phyloP scores from a whole-genome alignment of 495 filamentous ascomycete species.

The Darksidea phi region DNA sequence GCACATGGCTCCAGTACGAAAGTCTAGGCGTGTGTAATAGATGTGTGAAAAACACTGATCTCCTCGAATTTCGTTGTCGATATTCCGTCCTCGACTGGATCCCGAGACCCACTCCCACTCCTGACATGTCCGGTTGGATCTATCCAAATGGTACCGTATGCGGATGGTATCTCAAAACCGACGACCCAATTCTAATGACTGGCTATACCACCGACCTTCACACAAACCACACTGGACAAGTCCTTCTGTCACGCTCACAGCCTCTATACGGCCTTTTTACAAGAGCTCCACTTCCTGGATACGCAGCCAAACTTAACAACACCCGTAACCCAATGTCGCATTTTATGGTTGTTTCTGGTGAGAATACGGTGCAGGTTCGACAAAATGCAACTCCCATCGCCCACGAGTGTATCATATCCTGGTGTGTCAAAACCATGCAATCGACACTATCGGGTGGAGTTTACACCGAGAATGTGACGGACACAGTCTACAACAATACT shows the following conservation, averaged over 20 bases:
- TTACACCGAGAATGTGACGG: slow-evolving; percentile 16
- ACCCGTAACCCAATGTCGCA: slow-evolving; percentile 17
- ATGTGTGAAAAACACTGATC: slow-evolving; percentile 5
- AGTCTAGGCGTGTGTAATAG: slow-evolving; percentile 20
- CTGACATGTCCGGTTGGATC: neutral
- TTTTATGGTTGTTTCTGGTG: slow-evolving; percentile 5
- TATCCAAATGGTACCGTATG: slow-evolving; percentile 24
- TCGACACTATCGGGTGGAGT: slow-evolving; percentile 6
- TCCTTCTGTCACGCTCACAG: slow-evolving; percentile 4
- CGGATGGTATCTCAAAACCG: slow-evolving; percentile 19
- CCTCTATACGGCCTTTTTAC: slow-evolving; percentile 18
- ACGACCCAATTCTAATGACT: slow-evolving; percentile 18
- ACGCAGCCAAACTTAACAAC: slow-evolving; percentile 7
- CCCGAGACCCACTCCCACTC: neutral
- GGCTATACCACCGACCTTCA: slow-evolving; percentile 14
- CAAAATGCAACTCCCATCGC: slow-evolving; percentile 16
- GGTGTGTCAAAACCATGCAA: slow-evolving; percentile 21
- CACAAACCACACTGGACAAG: slow-evolving; percentile 3
- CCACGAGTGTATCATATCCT: slow-evolving; percentile 14
- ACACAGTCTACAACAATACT: slow-evolving; percentile 18
- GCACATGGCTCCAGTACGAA: slow-evolving; percentile 24
- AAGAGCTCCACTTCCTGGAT: slow-evolving; percentile 7
- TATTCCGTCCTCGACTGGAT: slow-evolving; percentile 14
- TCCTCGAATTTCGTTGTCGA: slow-evolving; percentile 19
- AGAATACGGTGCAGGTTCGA: neutral